A percentile compares a stretch with the other conserved stretches of the same genome.
Conservation (phyloP, 805 yeast species). For the Metschnikowia cubensis region DNA sequence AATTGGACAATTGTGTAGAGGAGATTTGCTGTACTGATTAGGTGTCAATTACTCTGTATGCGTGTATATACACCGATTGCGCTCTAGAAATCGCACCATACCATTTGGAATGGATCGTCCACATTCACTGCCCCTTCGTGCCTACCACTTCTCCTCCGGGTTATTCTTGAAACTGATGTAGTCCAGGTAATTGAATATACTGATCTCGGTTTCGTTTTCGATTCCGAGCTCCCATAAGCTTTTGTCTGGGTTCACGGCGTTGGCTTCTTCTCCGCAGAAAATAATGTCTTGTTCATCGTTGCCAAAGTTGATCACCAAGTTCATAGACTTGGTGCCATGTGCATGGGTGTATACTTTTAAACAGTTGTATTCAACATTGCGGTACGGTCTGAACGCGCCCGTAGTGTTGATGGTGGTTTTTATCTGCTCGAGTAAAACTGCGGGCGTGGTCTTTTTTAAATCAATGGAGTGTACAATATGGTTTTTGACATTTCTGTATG, state of each 20-base stretch:
- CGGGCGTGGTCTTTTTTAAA: constrained; percentile 63
- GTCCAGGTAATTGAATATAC: constrained; percentile 66
- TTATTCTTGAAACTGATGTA: constrained; percentile 68
- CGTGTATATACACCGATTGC: background rate
- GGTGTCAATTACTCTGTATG: background rate
- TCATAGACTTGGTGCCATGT: constrained; percentile 90
- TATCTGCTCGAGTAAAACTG: constrained; percentile 54
- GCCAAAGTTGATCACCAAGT: constrained; percentile 85
- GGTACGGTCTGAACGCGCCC: constrained; percentile 76
- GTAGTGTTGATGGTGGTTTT: constrained; percentile 45
- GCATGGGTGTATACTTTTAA: constrained; percentile 91
- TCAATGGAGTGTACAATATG: constrained; percentile 66
- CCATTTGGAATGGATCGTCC: background rate
- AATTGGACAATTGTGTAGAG: background rate
- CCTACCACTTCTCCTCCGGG: constrained; percentile 88
- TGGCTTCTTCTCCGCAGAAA: constrained; percentile 19
- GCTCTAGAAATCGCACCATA: background rate
- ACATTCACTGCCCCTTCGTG: background rate
- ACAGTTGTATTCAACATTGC: constrained; percentile 70
- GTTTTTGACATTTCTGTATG: constrained; percentile 82
- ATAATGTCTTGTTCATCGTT: constrained; percentile 70
- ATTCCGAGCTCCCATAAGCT: constrained; percentile 37
- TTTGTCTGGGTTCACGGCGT: constrained; percentile 12
- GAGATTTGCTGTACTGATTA: background rate
- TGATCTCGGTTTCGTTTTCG: constrained; percentile 89